phyloP scores from a whole-genome alignment of 768 basidiomycete genomes.

The Leccinum uliginosum region DNA sequence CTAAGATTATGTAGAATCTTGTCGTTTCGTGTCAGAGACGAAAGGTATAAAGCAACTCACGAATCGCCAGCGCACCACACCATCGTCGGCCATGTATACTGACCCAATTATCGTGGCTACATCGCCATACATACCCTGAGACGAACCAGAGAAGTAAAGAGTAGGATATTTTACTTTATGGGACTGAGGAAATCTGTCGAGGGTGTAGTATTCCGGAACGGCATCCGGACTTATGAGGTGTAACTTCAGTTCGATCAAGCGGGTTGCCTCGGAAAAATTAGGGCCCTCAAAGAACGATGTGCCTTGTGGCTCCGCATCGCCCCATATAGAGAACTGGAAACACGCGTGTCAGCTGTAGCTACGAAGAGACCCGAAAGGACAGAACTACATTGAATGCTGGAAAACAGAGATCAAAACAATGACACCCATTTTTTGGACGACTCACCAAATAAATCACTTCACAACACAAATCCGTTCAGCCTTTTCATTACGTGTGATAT shows the following conservation, averaged over 20 bases:
- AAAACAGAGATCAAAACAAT: background rate
- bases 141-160: constrained; percentile 45
- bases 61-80: constrained; percentile 52
- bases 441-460: constrained; percentile 27
- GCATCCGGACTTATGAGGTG: constrained; percentile 36
- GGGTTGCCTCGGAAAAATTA: constrained; percentile 60
- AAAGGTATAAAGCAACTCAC: constrained; percentile 36
- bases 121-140: constrained; percentile 38
- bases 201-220: constrained; percentile 17
- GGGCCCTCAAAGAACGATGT: constrained; percentile 46
- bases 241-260: constrained; percentile 56
- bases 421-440: background rate
- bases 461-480: constrained; percentile 3
- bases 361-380: background rate
- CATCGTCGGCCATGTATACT: constrained; percentile 45
- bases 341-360: background rate
- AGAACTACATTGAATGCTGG: constrained; percentile 50
- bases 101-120: constrained; percentile 46
- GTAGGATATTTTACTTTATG: constrained; percentile 35
- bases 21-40: constrained; percentile 1
- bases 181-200: constrained; percentile 21
- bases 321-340: constrained; percentile 15
- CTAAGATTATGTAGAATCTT: constrained; percentile 30
- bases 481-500: constrained; percentile 29
- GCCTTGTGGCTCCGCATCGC: constrained; percentile 21